A percentile compares a stretch with the other conserved stretches of the same genome.
Evolutionary conservation across 2,329 filamentous ascomycete genomes (phyloP).

Genomic region (Epichloe glyceriae): DNA sequence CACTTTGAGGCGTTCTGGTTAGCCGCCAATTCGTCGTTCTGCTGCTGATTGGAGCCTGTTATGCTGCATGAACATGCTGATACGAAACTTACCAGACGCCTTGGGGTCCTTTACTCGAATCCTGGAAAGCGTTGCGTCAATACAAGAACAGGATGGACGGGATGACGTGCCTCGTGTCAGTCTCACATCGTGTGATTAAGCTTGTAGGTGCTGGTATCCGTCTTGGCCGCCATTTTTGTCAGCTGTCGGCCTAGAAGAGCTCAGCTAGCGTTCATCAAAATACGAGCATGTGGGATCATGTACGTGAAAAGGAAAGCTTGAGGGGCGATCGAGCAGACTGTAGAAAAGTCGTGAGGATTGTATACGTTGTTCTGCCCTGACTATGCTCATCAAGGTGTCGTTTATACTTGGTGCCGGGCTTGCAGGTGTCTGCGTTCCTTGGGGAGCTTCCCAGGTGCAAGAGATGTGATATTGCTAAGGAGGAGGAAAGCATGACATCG

Average conservation of each 20-base stretch:
- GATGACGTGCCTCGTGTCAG: background rate
- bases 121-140: constrained; percentile 33
- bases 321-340: constrained; percentile 5
- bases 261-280: background rate
- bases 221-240: constrained; percentile 48
- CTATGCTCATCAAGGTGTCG: constrained; percentile 12
- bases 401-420: background rate
- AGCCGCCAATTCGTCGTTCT: background rate
- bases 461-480: background rate
- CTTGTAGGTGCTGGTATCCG: constrained; percentile 67
- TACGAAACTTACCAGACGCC: constrained; percentile 43
- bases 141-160: background rate
- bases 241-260: constrained; percentile 1
- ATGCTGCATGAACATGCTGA: too few species aligned
- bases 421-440: background rate
- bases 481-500: background rate
- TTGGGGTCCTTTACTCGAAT: constrained; percentile 91
- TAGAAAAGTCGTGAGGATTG: constrained; percentile 12
- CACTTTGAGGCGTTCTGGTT: constrained; percentile 33
- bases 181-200: constrained; percentile 76
- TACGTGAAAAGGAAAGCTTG: constrained; percentile 4
- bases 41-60: background rate
- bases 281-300: background rate
- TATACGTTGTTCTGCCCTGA: constrained; percentile 14
- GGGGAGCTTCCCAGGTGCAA: background rate